These are phyloP conservation scores for Corymbia maculata DNA, from an alignment of 345 rosid species.

Conservation along the genomic window DNA sequence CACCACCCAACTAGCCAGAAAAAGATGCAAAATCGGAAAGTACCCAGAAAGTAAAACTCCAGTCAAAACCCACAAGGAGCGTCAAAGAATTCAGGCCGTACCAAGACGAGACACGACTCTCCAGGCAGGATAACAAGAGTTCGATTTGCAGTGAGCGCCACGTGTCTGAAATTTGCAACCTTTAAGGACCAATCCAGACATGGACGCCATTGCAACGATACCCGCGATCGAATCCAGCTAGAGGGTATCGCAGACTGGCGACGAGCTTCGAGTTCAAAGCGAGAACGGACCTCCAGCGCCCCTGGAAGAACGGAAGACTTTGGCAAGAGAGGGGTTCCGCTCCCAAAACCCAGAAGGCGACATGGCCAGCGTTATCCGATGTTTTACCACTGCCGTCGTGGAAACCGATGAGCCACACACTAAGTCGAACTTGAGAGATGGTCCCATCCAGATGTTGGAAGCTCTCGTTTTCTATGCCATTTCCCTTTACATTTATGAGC, in stretches of 20 bases:
- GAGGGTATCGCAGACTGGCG: background rate
- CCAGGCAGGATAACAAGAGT: conserved; percentile 10
- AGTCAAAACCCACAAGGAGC: background rate
- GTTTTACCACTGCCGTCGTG: conserved; percentile 5
- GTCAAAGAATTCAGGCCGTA: conserved; percentile 12
- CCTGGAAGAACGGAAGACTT: background rate
- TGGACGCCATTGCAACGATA: conserved; percentile 41
- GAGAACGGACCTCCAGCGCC: background rate
- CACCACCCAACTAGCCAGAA: background rate
- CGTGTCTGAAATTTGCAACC: conserved; percentile 28
- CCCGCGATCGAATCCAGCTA: background rate
- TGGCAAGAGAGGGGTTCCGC: background rate
- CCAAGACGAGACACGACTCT: conserved; percentile 36
- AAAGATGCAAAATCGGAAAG: background rate
- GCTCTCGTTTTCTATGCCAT: background rate
- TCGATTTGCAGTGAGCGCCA: conserved; percentile 11
- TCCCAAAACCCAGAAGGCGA: background rate
- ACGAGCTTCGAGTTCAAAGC: background rate
- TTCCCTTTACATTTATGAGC: background rate
- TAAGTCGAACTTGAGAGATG: background rate
- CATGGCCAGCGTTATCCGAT: background rate
- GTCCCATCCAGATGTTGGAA: background rate
- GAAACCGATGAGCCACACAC: conserved; percentile 32
- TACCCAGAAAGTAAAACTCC: background rate
- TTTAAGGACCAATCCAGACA: conserved; percentile 45